Evolutionary conservation across 495 filamentous ascomycete species (phyloP).

Genomic region (Penicillium canescens): DNA sequence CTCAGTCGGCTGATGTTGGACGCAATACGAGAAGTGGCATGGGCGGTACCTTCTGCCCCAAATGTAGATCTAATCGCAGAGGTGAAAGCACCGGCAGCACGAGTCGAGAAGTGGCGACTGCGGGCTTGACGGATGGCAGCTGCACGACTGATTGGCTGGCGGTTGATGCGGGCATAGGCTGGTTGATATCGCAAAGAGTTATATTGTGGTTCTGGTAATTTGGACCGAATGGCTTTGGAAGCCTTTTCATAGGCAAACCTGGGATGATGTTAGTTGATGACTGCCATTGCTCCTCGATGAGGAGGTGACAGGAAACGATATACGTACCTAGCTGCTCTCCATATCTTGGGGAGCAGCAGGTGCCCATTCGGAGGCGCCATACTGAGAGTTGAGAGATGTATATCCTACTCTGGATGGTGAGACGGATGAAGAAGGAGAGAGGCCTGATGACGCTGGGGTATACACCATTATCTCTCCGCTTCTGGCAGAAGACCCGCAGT

Average conservation of each 20-base stretch:
- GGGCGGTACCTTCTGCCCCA: constrained; percentile 62
- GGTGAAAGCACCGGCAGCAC: constrained; percentile 63
- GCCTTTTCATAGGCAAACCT: constrained; percentile 68
- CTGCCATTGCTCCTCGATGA: constrained; percentile 3
- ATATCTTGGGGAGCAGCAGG: constrained; percentile 68
- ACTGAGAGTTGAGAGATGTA: constrained; percentile 27
- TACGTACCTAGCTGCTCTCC: constrained; percentile 64
- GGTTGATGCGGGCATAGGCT: constrained; percentile 51
- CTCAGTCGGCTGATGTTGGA: constrained; percentile 65
- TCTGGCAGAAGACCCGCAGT: constrained; percentile 17
- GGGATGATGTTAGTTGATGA: constrained; percentile 21
- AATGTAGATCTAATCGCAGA: constrained; percentile 50
- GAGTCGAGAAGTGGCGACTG: constrained; percentile 72
- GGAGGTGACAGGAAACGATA: constrained; percentile 2
- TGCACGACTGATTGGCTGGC: constrained; percentile 70
- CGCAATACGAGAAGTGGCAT: constrained; percentile 65
- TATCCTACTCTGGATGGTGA: constrained; percentile 4
- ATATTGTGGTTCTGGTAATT: constrained; percentile 55
- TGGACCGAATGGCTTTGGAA: constrained; percentile 59
- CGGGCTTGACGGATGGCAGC: constrained; percentile 74
- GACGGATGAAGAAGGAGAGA: constrained; percentile 21
- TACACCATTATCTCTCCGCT: constrained; percentile 20
- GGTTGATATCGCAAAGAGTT: constrained; percentile 47
- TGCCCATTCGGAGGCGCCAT: constrained; percentile 71
- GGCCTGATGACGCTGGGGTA: constrained; percentile 36